phyloP scores from a whole-genome alignment of 371 early-diverging fungal species.

The Mortierella sp. region DNA sequence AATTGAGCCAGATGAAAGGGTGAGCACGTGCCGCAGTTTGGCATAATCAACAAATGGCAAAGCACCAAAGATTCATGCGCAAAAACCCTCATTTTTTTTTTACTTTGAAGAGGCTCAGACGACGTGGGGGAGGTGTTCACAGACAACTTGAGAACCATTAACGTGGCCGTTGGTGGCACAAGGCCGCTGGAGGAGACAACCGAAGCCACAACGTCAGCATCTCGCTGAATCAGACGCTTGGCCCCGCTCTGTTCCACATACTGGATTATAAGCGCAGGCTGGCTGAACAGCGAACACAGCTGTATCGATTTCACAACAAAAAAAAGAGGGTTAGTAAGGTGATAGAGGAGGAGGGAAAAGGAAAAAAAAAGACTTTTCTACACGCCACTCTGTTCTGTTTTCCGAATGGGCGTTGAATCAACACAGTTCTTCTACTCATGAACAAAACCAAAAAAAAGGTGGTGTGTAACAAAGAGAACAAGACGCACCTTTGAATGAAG shows the following conservation, averaged over 20 bases:
- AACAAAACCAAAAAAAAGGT: too few species aligned
- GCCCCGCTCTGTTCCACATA: conserved; percentile 18
- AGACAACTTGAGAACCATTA: conserved; percentile 24
- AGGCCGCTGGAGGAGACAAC: conserved; percentile 13
- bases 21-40: neutral
- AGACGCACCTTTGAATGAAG: conserved; percentile 38
- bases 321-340: neutral
- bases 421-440: too few species aligned
- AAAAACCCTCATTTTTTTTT: neutral
- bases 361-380: neutral
- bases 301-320: neutral
- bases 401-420: too few species aligned
- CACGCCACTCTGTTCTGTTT: too few species aligned
- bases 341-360: neutral
- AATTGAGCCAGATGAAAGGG: neutral
- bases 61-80: conserved; percentile 6
- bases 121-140: neutral
- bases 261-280: conserved; percentile 19
- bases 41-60: neutral
- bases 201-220: conserved; percentile 30
- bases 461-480: neutral
- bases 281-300: conserved; percentile 32
- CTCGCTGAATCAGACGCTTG: conserved; percentile 14
- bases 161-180: conserved; percentile 18
- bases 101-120: conserved; percentile 26